Base-by-base conservation (phyloP, 2,329 filamentous ascomycete species). In the Microascus cirrosus region DNA sequence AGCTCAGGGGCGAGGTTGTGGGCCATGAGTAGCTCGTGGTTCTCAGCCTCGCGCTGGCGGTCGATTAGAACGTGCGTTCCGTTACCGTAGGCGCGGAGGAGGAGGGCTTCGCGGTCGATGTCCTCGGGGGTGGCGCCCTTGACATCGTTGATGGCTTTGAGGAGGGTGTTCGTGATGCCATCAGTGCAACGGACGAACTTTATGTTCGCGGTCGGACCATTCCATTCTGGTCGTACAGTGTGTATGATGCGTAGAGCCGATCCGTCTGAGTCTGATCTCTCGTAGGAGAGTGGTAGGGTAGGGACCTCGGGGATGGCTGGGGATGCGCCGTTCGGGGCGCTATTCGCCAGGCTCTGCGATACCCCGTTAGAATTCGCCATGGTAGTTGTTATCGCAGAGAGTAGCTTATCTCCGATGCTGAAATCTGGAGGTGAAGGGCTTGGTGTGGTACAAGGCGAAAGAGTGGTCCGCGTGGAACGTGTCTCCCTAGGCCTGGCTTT, bases 31-130 rank as follows among this genome's bases (percentile, higher is more conserved):
- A 96, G 80, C 69, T 91, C 91, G 73, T 99, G 94, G 69, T 86
- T 86, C 65, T 84, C 79, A 1, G 79, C 81, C 78, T 83, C 85
- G 79, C 93, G 86, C 75, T 96, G 89, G 64, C 94, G 88, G 75
- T 99, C 94, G 73, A 99, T 99, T 65, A 99, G 81, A 58, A 97
- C 81, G 68, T 95, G 91, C 64, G 94, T 97, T 62, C 92, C 90
- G 70, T 94, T 86, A 65, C 94, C 94, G 72, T 96, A 99, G 61
- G 94, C 94, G 65, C 94, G 85, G 67, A 99, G 82, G 62, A 99
- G 79, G 63, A 97, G 83, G 36, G 94, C 89, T 63, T 95, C 89
- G 61, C 81, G 80, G 71, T 97, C 92, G 63, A 93, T 80, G 65
- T 91, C 81, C 57, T 91, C 83, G n/a, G 67, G 61, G 55, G 89